Conservation (phyloP, 2,329 filamentous ascomycete genomes). For the Pseudogymnoascus sp. region DNA sequence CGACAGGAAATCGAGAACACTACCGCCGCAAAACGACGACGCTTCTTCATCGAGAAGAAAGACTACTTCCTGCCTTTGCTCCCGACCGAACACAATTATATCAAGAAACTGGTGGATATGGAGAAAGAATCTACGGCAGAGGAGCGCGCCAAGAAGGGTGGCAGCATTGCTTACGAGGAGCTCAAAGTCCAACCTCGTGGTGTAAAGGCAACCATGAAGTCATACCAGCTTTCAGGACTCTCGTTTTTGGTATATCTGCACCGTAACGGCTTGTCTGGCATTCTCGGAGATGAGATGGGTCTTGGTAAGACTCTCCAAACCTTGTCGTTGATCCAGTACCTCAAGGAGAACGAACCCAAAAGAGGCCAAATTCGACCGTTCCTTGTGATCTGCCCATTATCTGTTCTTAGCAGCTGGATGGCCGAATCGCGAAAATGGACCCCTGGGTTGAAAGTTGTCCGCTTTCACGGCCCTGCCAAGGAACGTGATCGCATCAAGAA, state of each 20-base stretch:
- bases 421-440: slow-evolving; percentile 42
- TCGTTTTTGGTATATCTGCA: slow-evolving; percentile 43
- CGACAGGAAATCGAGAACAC: slow-evolving; percentile 27
- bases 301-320: slow-evolving; percentile 45
- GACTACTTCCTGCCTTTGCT: slow-evolving; percentile 29
- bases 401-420: slow-evolving; percentile 44
- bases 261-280: slow-evolving; percentile 38
- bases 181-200: slow-evolving; percentile 24
- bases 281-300: slow-evolving; percentile 46
- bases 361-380: slow-evolving; percentile 36
- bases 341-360: slow-evolving; percentile 35
- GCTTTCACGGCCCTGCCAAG: slow-evolving; percentile 40
- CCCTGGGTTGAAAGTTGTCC: slow-evolving; percentile 38
- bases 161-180: slow-evolving; percentile 24
- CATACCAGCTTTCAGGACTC: slow-evolving; percentile 44
- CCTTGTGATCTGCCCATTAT: slow-evolving; percentile 44
- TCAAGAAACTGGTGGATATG: slow-evolving; percentile 27
- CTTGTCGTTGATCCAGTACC: slow-evolving; percentile 41
- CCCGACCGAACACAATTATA: slow-evolving; percentile 28
- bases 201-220: slow-evolving; percentile 44
- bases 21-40: slow-evolving; percentile 24
- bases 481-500: slow-evolving; percentile 41
- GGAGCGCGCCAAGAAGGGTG: slow-evolving; percentile 21
- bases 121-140: slow-evolving; percentile 19
- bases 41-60: slow-evolving; percentile 31